phyloP scores from a whole-genome alignment of 169 alveolate species.

The Amoebophrya sp. region DNA sequence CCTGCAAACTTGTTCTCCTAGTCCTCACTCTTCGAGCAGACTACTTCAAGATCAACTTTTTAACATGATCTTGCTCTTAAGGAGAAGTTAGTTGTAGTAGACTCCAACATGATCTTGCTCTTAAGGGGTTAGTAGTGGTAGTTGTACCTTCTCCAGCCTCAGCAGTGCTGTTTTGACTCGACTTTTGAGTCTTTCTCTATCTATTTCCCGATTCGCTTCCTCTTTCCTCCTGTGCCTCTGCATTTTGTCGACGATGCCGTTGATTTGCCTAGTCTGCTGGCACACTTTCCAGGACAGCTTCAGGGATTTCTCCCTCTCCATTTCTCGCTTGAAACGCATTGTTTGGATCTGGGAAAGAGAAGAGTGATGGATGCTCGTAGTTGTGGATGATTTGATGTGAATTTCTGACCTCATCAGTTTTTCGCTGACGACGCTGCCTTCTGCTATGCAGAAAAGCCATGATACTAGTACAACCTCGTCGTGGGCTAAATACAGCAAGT shows the following conservation, averaged over 20 bases:
- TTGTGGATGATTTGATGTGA: neutral
- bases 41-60: too few relatives aligned
- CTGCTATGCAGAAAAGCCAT: neutral
- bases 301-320: neutral
- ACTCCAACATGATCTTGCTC: too few relatives aligned
- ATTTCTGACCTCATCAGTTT: neutral
- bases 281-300: conserved; percentile 1
- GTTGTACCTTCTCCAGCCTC: neutral
- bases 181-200: neutral
- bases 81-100: too few relatives aligned
- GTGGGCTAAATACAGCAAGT: neutral
- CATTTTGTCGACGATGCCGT: conserved; percentile 19
- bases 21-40: too few relatives aligned
- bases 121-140: too few relatives aligned
- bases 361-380: neutral
- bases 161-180: neutral
- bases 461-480: neutral
- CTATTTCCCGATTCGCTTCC: neutral
- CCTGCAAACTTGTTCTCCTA: too few relatives aligned
- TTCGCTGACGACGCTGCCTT: too few relatives aligned
- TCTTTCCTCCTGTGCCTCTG: neutral
- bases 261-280: neutral
- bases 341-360: neutral
- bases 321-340: neutral
- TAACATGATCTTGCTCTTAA: too few relatives aligned